A percentile compares a stretch with the other conserved stretches of the same genome.
Evolutionary conservation across 495 filamentous ascomycete genomes (phyloP).

Genomic region (Daldinia bambusicola): DNA sequence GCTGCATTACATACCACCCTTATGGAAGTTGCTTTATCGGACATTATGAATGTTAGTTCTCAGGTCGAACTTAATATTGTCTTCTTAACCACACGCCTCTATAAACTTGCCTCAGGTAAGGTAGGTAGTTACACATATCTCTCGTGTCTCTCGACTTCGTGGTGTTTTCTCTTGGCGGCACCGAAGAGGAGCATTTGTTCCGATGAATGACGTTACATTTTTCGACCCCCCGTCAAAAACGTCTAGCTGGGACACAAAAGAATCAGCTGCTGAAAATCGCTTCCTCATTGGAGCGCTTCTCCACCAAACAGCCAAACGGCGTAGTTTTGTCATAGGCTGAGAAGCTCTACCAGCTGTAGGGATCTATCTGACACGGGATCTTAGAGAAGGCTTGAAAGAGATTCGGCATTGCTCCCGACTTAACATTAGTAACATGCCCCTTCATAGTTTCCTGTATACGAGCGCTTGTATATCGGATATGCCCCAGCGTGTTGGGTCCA

Average conservation of each 20-base stretch:
- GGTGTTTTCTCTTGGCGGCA: too few species aligned
- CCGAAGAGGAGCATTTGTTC: constrained; percentile 25
- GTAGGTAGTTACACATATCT: too few species aligned
- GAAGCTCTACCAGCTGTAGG: constrained; percentile 30
- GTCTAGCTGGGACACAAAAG: constrained; percentile 9
- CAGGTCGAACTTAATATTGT: too few species aligned
- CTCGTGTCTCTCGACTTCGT: too few species aligned
- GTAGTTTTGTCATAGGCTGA: constrained; percentile 17
- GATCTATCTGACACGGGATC: constrained; percentile 16
- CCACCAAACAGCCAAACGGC: not conserved
- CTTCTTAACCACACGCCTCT: too few species aligned
- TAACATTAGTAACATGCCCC: constrained; percentile 18
- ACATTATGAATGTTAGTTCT: too few species aligned
- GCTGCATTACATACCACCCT: too few species aligned
- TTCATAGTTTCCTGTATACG: not conserved
- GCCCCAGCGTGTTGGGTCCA: not conserved
- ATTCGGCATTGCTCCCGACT: not conserved
- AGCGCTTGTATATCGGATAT: constrained; percentile 13
- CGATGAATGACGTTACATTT: constrained; percentile 15
- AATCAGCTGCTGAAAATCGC: constrained; percentile 19
- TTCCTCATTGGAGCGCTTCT: not conserved
- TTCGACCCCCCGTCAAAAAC: constrained; percentile 7
- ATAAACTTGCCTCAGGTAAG: too few species aligned
- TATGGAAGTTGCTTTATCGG: too few species aligned
- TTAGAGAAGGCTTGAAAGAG: constrained; percentile 5